Percentiles rank a stretch among this genome's conserved stretches.
These are phyloP conservation scores for Fraxinus americana DNA, from an alignment of 257 asterid species.

Conservation along the genomic window DNA sequence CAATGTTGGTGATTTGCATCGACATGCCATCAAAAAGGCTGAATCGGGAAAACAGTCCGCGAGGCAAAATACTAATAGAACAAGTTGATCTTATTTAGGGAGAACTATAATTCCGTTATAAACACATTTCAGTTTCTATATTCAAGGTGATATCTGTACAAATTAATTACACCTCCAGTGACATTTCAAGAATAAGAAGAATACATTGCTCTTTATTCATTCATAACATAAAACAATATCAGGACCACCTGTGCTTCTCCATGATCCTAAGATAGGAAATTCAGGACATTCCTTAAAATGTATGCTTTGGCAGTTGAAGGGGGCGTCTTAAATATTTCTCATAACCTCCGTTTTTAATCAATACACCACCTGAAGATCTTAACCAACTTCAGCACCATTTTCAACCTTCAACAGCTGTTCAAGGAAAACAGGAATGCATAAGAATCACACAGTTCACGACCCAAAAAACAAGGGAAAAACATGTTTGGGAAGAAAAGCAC, in stretches of 20 bases:
- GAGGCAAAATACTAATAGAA: not conserved
- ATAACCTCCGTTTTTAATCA: not conserved
- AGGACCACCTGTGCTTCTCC: not conserved
- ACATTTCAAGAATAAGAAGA: not conserved
- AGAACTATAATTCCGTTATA: not conserved
- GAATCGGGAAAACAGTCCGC: not conserved
- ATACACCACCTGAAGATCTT: not conserved
- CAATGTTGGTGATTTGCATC: not conserved
- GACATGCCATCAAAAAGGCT: not conserved
- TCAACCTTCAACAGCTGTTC: conserved; percentile 16
- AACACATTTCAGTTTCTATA: not conserved
- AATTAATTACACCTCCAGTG: not conserved
- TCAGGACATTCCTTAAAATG: not conserved
- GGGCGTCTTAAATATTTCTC: not conserved
- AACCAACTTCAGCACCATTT: not conserved
- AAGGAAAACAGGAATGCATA: not conserved
- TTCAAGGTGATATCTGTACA: not conserved
- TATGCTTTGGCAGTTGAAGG: not conserved
- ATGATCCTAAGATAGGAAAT: not conserved
- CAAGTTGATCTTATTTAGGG: not conserved
- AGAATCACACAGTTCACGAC: not conserved
- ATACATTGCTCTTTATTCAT: not conserved
- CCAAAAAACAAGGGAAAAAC: not conserved
- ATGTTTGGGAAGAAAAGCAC: not conserved
- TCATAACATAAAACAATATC: not conserved